These are phyloP conservation scores for Solanum sparsipilum DNA, from an alignment of 257 asterid species.

Conservation along the genomic window DNA sequence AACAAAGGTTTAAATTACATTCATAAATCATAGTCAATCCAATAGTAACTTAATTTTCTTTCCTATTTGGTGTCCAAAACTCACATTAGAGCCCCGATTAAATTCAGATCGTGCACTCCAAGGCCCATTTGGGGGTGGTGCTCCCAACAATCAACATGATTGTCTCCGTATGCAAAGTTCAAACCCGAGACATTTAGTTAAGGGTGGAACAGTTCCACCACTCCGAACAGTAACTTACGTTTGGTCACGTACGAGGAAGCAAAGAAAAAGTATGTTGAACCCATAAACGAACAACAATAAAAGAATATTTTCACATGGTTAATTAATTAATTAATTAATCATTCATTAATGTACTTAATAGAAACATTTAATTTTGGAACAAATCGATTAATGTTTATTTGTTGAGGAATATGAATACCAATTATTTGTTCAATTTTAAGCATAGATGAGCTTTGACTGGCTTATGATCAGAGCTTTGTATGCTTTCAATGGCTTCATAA, in stretches of 20 bases:
- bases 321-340: neutral
- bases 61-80: neutral
- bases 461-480: slow-evolving; percentile 55
- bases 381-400: neutral
- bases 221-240: neutral
- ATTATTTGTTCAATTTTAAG: slow-evolving; percentile 19
- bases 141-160: neutral
- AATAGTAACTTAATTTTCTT: neutral
- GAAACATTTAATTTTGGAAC: neutral
- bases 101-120: accelerated
- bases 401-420: neutral
- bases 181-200: too few species aligned
- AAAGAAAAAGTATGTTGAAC: neutral
- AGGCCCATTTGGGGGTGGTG: accelerated
- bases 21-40: neutral
- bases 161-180: too few species aligned
- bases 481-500: slow-evolving; percentile 42
- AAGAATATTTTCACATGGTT: neutral
- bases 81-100: too few species aligned
- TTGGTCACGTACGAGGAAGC: neutral
- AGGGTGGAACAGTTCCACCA: accelerated
- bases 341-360: neutral
- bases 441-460: slow-evolving; percentile 70
- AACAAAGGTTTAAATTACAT: neutral
- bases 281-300: neutral